A percentile compares a stretch with the other conserved stretches of the same genome.
Conservation (phyloP, 1,284 basidiomycete genomes). For the Cerioporus squamosus region DNA sequence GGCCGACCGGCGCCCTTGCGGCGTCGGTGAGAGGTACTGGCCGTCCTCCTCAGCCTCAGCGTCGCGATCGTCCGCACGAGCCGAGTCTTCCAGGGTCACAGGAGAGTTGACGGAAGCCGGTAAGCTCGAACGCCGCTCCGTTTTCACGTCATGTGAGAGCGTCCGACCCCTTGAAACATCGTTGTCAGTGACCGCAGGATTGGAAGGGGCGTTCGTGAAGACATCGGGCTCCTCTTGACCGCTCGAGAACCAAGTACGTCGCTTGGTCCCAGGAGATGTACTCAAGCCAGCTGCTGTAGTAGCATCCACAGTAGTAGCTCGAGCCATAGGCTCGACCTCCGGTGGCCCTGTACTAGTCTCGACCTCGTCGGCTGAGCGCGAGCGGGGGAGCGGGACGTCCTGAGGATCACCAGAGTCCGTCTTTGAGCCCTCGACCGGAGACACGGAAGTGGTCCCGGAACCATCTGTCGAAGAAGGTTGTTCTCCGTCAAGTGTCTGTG, state of each 20-base stretch:
- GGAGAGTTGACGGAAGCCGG: constrained; percentile 1
- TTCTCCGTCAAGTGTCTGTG: constrained; percentile 20
- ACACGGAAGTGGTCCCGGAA: constrained; percentile 22
- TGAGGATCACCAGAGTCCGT: constrained; percentile 25
- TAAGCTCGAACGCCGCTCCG: constrained; percentile 12
- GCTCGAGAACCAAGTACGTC: constrained; percentile 45
- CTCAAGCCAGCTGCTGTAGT: constrained; percentile 15
- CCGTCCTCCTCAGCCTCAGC: constrained; percentile 2
- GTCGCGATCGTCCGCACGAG: background rate
- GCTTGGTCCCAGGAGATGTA: constrained; percentile 25
- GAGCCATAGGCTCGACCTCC: constrained; percentile 15
- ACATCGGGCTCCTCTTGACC: constrained; percentile 31
- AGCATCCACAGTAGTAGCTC: constrained; percentile 23
- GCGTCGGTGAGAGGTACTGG: constrained; percentile 16
- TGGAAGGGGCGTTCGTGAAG: constrained; percentile 12
- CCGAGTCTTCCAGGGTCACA: background rate
- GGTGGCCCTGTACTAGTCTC: constrained; percentile 9
- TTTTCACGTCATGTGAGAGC: background rate
- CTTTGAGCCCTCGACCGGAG: constrained; percentile 26
- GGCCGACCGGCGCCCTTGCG: constrained; percentile 24
- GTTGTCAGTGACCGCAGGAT: constrained; percentile 15
- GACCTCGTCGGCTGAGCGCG: constrained; percentile 38
- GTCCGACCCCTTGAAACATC: constrained; percentile 15
- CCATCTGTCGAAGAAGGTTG: constrained; percentile 24
- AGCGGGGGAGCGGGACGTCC: constrained; percentile 29